Conservation (phyloP, 768 basidiomycete species). For the Mycena vitilis region DNA sequence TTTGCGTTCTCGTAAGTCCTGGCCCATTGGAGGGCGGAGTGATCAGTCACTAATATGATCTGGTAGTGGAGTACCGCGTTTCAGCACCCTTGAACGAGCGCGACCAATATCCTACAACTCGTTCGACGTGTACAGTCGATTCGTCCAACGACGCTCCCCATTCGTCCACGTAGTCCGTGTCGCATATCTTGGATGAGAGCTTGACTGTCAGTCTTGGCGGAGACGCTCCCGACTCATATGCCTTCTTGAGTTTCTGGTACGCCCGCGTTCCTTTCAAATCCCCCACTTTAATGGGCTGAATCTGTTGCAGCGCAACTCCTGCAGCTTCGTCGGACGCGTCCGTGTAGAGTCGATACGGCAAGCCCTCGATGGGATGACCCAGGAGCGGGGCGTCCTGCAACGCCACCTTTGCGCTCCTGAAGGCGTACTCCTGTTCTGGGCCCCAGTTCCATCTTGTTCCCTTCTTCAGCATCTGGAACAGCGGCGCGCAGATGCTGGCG, state of each 20-base stretch:
- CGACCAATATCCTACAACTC: constrained; percentile 37
- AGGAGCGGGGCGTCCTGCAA: not conserved
- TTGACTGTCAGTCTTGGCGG: constrained; percentile 9
- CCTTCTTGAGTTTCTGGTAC: constrained; percentile 15
- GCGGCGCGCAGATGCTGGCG: not conserved
- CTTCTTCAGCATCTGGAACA: not conserved
- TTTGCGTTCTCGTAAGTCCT: constrained; percentile 23
- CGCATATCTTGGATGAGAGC: not conserved
- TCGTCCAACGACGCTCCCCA: not conserved
- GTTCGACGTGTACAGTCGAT: not conserved
- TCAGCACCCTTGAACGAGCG: constrained; percentile 39
- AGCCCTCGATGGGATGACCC: constrained; percentile 30
- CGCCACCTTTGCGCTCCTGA: not conserved
- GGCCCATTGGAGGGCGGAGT: constrained; percentile 22
- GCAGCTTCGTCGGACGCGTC: constrained; percentile 35
- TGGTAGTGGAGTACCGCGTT: constrained; percentile 40
- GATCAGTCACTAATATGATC: constrained; percentile 26
- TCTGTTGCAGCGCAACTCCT: constrained; percentile 31
- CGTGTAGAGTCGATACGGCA: constrained; percentile 43
- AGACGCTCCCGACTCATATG: not conserved
- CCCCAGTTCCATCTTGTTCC: not conserved
- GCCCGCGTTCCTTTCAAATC: constrained; percentile 28
- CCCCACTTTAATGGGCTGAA: constrained; percentile 11
- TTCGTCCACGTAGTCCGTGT: not conserved
- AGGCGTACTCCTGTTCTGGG: not conserved